Evolutionary conservation across 1,284 basidiomycete species (phyloP), one percentile per base, ranked within the genome.

Genomic region (Cutaneotrichosporon sp.): DNA sequence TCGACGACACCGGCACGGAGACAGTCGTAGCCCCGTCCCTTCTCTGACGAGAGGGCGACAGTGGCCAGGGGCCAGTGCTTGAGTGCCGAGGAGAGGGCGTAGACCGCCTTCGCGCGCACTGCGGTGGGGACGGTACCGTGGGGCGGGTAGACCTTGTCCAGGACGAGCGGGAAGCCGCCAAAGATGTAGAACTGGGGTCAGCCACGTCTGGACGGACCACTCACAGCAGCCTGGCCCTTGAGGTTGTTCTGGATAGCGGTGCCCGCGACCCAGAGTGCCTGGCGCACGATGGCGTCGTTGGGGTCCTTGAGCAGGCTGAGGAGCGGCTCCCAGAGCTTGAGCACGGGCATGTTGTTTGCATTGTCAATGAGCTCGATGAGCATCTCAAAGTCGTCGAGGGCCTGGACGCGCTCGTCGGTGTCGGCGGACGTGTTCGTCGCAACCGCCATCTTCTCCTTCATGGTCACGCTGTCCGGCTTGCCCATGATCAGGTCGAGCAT

Each of bases 221-320:
- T 64, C 66, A 96, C 89, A 1, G 86, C 82, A 45, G 83, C 80
- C 67, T 97, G 94, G 0, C 91, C 91, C 49, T 86, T 81, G 5
- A 90, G 87, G 64, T 97, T 98, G 72, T 98, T 97, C 72, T 97
- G 93, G 2, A 94, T 76, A 0, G 94, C 92, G 0, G 94, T 97
- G 5, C 94, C 94, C 17, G 89, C 80, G 8, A 97, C 86, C 94
- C 94, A 97, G 11, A 92, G 78, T 0, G 85, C 83, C 52, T 89
- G 85, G 45, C 81, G 77, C 60, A 84, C 84, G 29, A 97, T 81
- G 10, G 78, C 77, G 24, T 82, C 79, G 5, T 85, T 77, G 1
- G 83, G 68, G 4, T 82, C 79, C 1, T 77, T 78, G 29, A 93
- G 72, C 9, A 97, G 78, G 5, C 71, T 67, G 35, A 93, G 82